These are phyloP conservation scores for Breviolum minutum DNA, from an alignment of 73 alveolate species.

Conservation along the genomic window DNA sequence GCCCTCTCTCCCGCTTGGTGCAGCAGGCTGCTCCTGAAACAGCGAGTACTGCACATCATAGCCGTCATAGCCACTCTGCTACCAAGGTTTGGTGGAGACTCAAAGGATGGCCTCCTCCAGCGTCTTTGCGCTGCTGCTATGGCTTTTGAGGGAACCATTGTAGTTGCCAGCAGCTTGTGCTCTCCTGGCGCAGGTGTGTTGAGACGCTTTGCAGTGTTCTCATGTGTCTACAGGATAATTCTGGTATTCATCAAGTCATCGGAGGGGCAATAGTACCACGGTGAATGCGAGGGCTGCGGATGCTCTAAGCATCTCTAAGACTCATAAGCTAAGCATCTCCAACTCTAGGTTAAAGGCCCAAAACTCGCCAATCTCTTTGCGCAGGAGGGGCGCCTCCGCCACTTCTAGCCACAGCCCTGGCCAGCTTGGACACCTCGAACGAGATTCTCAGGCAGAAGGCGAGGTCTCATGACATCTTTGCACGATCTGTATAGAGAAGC, in stretches of 20 bases:
- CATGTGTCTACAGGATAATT: too few relatives aligned
- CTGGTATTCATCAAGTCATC: too few relatives aligned
- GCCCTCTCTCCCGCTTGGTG: too few relatives aligned
- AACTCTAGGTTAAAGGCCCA: too few relatives aligned
- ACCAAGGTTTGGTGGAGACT: slow-evolving; percentile 1
- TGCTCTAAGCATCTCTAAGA: too few relatives aligned
- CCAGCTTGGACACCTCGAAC: slow-evolving; percentile 40
- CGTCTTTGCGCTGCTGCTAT: slow-evolving; percentile 53
- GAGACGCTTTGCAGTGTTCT: too few relatives aligned
- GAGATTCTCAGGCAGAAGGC: slow-evolving; percentile 31
- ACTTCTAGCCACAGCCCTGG: slow-evolving; percentile 31
- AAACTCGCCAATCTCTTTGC: too few relatives aligned
- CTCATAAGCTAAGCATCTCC: too few relatives aligned
- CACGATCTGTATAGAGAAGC: background rate
- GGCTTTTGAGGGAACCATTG: slow-evolving; percentile 87
- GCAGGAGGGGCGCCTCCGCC: slow-evolving; percentile 61
- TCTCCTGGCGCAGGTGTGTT: slow-evolving; percentile 42
- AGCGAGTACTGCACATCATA: too few relatives aligned
- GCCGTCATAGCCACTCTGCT: background rate
- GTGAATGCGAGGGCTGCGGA: too few relatives aligned
- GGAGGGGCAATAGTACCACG: too few relatives aligned
- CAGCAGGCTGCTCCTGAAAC: too few relatives aligned
- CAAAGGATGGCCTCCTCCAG: background rate
- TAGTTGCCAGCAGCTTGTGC: slow-evolving; percentile 66
- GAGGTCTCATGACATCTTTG: background rate